Conservation (phyloP, 495 filamentous ascomycete species). For the Extremus antarcticus region DNA sequence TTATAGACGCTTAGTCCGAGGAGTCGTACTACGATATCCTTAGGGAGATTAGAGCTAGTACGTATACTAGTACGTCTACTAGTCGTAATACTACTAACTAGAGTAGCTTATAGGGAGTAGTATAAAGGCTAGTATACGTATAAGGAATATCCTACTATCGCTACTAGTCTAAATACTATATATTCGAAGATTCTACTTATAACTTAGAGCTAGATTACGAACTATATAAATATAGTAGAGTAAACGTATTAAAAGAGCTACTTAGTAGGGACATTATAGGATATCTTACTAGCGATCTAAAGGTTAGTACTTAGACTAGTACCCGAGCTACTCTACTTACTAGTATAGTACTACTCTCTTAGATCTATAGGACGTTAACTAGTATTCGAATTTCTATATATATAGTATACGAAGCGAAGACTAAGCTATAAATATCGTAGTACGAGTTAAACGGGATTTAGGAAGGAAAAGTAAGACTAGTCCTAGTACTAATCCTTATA, state of each 20-base stretch:
- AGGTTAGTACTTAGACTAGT: background rate
- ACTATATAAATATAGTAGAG: conserved; percentile 3
- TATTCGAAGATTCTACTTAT: conserved; percentile 11
- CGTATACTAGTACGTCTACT: background rate
- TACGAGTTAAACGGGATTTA: background rate
- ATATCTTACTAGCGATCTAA: background rate
- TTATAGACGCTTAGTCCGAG: background rate
- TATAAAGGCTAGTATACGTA: conserved; percentile 1
- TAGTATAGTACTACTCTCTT: background rate
- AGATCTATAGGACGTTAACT: conserved; percentile 4
- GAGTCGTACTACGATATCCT: background rate
- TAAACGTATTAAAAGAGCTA: background rate
- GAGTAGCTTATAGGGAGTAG: conserved; percentile 2
- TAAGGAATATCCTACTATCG: background rate
- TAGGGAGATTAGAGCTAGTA: background rate
- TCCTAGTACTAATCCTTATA: background rate
- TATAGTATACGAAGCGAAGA: conserved; percentile 2
- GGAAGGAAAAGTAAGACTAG: background rate
- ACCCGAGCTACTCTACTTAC: background rate
- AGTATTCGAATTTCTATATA: conserved; percentile 7
- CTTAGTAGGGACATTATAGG: background rate
- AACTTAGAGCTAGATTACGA: background rate
- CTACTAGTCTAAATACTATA: background rate
- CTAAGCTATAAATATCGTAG: background rate
- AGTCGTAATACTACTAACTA: background rate